phyloP scores from a whole-genome alignment of 2,329 filamentous ascomycete species.

The Fusarium sp. region DNA sequence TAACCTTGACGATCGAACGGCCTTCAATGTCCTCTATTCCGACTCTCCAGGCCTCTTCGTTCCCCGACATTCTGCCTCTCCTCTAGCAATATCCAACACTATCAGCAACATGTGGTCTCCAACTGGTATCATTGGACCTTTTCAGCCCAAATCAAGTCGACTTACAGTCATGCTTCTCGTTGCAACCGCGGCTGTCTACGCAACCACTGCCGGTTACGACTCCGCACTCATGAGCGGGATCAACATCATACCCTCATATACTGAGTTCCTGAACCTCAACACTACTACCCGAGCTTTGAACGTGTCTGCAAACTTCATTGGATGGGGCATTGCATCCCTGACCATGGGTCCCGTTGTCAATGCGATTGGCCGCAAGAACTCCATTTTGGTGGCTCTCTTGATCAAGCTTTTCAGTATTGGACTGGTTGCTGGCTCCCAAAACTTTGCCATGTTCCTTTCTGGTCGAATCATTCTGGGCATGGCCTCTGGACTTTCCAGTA shows the following conservation, averaged over 20 bases:
- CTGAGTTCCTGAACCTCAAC: background rate
- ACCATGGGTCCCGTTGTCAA: background rate
- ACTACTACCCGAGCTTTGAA: background rate
- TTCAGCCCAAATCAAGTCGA: background rate
- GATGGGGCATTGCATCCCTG: background rate
- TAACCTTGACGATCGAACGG: background rate
- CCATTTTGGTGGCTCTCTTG: background rate
- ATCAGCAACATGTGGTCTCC: background rate
- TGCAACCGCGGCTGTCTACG: background rate
- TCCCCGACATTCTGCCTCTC: accelerated
- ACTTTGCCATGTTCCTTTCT: background rate
- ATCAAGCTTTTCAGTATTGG: background rate
- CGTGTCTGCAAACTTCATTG: background rate
- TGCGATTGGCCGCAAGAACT: background rate
- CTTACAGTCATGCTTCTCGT: background rate
- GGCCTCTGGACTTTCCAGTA: background rate
- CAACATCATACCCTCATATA: background rate
- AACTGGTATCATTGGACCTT: background rate
- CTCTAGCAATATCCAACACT: accelerated
- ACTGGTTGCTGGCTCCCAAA: background rate
- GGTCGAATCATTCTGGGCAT: background rate
- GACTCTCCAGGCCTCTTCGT: accelerated
- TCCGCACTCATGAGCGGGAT: background rate
- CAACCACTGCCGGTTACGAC: background rate
- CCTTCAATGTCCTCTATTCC: background rate